These are phyloP conservation scores for Fusarium compactum DNA, from an alignment of 2,329 filamentous ascomycete species.

Conservation along the genomic window DNA sequence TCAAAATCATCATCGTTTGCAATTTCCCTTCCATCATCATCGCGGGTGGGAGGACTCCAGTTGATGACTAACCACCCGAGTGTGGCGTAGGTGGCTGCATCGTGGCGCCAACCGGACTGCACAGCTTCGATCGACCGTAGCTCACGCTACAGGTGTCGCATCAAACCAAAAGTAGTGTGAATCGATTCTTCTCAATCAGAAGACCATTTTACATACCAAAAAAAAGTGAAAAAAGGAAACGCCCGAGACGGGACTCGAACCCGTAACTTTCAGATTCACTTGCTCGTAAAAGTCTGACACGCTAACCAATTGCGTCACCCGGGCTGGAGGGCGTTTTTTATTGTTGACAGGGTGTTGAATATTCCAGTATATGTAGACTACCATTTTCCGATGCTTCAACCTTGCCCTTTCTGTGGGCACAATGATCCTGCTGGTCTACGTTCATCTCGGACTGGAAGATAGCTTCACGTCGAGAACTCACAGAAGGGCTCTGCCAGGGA, in stretches of 20 bases:
- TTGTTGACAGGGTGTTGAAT: background rate
- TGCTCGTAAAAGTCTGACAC: constrained; percentile 30
- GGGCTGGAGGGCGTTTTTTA: background rate
- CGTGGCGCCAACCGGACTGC: background rate
- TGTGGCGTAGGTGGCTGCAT: background rate
- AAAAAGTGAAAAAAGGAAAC: background rate
- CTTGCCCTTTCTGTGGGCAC: no score
- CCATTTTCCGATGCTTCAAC: rapidly evolving
- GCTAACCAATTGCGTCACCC: constrained; percentile 37
- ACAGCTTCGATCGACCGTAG: background rate
- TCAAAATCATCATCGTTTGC: no score
- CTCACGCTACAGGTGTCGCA: background rate
- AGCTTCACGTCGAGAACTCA: no score
- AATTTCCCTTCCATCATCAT: background rate
- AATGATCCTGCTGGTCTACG: background rate
- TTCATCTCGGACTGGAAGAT: background rate
- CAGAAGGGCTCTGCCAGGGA: no score
- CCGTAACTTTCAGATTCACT: constrained; percentile 23
- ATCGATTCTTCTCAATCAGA: rapidly evolving
- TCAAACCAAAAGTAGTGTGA: rapidly evolving
- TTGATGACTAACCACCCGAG: rapidly evolving
- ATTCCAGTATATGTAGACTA: rapidly evolving
- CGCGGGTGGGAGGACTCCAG: background rate
- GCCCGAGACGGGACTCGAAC: constrained; percentile 13
- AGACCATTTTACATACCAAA: rapidly evolving